Base-by-base conservation (phyloP, 2,329 filamentous ascomycete species). In the Phyllosticta citribraziliensis region DNA sequence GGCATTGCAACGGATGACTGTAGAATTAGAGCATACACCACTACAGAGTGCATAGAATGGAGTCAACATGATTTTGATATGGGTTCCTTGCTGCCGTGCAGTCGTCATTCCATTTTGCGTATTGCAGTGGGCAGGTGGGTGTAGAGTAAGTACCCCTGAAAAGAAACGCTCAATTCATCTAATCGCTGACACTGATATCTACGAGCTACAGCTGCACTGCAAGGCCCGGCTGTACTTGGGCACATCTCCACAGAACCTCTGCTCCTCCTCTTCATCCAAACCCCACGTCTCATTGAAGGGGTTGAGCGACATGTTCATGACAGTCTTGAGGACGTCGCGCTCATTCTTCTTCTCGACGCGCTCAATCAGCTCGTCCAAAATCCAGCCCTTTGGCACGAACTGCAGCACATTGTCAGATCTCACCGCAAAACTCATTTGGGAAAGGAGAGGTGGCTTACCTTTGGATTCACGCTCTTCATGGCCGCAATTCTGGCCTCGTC, bases 121-220 rank as follows among this genome's bases (percentile, higher is more conserved):
- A n/a, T 35, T 40, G 35, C 5, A 2, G 12, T 40, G 35, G 11
- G 35, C 12, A 1, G 35, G 35, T 40, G 12, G 3, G 5, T 5
- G 5, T 12, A 5, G 35, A 12, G 17, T 5, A 17, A 40, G 9
- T 14, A 1, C 17, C 40, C 14, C 40, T n/a, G n/a, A 4, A 17
- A n/a, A 47, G 14, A 22, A 22, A 22, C 22, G 22, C 22, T 22
- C 22, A 3, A 22, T 22, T 14, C 40, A 8, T n/a, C 27, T 8
- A 30, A 30, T 30, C 9, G 6, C 8, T 30, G 27, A 30, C 6
- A 4, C 6, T 30, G 27, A 5, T 9, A 22, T 56, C 66, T 79
- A 96, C 24, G 93, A 97, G 72, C 91, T 96, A 75, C 94, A 99
- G 72, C 90, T 96, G 73, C 94, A 97, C 78, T 97, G 93, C 83